Evolutionary conservation across 1,284 basidiomycete genomes (phyloP).

Genomic region (Leccinum olivaceoglutinosum): DNA sequence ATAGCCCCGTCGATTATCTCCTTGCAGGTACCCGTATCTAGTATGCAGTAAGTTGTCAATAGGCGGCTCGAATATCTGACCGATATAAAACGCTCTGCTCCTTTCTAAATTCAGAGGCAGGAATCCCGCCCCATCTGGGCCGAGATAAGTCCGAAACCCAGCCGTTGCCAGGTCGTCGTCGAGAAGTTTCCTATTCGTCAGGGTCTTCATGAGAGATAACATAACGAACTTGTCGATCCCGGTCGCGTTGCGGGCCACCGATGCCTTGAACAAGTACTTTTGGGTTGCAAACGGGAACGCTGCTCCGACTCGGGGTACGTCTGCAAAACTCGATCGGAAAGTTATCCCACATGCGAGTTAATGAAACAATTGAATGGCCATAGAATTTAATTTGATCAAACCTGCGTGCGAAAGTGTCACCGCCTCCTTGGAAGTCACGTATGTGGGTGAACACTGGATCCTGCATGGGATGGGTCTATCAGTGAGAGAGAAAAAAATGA

Average conservation of each 20-base stretch:
- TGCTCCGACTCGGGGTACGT: slow-evolving; percentile 10
- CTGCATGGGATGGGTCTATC: slow-evolving; percentile 7
- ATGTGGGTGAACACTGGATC: slow-evolving; percentile 14
- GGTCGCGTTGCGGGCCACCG: slow-evolving; percentile 6
- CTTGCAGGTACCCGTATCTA: slow-evolving; percentile 33
- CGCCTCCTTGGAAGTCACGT: slow-evolving; percentile 14
- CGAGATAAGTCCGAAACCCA: slow-evolving; percentile 24
- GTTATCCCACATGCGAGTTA: slow-evolving; percentile 3
- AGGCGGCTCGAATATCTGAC: slow-evolving; percentile 11
- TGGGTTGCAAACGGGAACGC: slow-evolving; percentile 19
- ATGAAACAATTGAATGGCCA: slow-evolving; percentile 2
- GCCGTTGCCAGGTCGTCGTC: slow-evolving; percentile 30
- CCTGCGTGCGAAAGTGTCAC: slow-evolving; percentile 10
- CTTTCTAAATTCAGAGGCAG: slow-evolving; percentile 31
- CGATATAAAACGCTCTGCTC: slow-evolving; percentile 39
- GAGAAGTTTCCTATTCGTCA: slow-evolving; percentile 31
- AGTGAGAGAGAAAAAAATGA: not conserved
- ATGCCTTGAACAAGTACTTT: slow-evolving; percentile 11
- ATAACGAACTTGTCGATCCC: slow-evolving; percentile 18
- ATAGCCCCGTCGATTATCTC: slow-evolving; percentile 40
- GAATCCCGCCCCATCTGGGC: slow-evolving; percentile 36
- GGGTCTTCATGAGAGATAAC: not conserved
- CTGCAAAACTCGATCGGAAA: slow-evolving; percentile 25
- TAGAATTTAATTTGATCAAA: not conserved
- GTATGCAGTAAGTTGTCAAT: not conserved